These are phyloP conservation scores for Penicillium mononematosum DNA, from an alignment of 495 filamentous ascomycete genomes.

Conservation along the genomic window DNA sequence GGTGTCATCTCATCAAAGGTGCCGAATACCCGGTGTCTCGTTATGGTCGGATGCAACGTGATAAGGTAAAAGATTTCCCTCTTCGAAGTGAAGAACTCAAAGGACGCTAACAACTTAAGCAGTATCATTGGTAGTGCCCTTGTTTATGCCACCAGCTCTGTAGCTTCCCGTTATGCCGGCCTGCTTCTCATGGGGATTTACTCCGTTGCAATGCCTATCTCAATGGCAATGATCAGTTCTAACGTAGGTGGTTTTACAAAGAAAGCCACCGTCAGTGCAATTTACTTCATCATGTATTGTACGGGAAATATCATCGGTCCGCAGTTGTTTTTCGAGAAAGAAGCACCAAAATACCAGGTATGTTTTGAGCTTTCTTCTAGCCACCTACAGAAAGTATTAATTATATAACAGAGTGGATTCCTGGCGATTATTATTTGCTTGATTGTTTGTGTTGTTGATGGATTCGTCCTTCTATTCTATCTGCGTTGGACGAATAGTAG, in stretches of 20 bases:
- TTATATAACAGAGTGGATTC: slow-evolving; percentile 18
- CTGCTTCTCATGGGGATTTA: slow-evolving; percentile 28
- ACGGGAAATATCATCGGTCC: slow-evolving; percentile 42
- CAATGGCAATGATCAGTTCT: slow-evolving; percentile 29
- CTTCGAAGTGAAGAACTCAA: not conserved
- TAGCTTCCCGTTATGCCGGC: slow-evolving; percentile 39
- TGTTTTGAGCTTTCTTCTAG: too few species aligned
- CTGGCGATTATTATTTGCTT: slow-evolving; percentile 25
- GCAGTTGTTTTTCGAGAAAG: slow-evolving; percentile 26
- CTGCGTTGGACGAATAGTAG: slow-evolving; percentile 19
- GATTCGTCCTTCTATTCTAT: slow-evolving; percentile 18
- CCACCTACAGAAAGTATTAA: not conserved
- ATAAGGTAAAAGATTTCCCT: slow-evolving; percentile 3
- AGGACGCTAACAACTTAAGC: not conserved
- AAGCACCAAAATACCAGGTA: slow-evolving; percentile 30
- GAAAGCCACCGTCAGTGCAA: slow-evolving; percentile 28
- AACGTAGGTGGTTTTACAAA: slow-evolving; percentile 40
- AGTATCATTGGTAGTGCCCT: slow-evolving; percentile 26
- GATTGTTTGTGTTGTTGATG: slow-evolving; percentile 15
- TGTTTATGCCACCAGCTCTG: slow-evolving; percentile 32
- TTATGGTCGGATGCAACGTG: slow-evolving; percentile 16
- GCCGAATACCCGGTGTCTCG: slow-evolving; percentile 20
- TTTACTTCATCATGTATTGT: slow-evolving; percentile 42
- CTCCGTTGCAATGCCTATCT: slow-evolving; percentile 25
- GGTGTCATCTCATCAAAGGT: slow-evolving; percentile 21